Evolutionary conservation across 2,329 filamentous ascomycete species (phyloP).

Genomic region (Aspergillus hortae): DNA sequence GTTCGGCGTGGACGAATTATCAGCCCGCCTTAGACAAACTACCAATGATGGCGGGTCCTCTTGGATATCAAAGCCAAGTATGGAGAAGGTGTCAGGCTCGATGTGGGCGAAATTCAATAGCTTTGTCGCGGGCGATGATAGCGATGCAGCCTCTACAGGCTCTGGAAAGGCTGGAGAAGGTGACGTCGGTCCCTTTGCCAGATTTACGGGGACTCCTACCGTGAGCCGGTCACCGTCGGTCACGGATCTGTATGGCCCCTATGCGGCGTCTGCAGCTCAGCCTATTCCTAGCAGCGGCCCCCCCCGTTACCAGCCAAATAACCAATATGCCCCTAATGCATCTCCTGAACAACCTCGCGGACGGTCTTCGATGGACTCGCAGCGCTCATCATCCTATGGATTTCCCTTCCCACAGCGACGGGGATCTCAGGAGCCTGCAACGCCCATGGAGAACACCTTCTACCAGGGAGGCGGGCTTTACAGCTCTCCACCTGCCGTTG

Average conservation of each 20-base stretch:
- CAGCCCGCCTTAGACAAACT: conserved; percentile 76
- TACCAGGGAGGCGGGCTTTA: conserved; percentile 31
- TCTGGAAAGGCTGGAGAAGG: conserved; percentile 54
- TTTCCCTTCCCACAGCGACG: conserved; percentile 32
- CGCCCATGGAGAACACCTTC: conserved; percentile 29
- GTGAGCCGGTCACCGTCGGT: conserved; percentile 71
- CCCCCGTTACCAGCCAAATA: conserved; percentile 44
- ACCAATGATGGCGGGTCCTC: conserved; percentile 77
- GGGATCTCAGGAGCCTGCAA: conserved; percentile 35
- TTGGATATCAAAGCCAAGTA: conserved; percentile 92
- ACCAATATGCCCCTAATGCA: conserved; percentile 45
- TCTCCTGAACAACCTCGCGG: conserved; percentile 51
- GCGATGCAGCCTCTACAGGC: conserved; percentile 59
- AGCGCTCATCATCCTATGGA: conserved; percentile 39
- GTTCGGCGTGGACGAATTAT: conserved; percentile 75
- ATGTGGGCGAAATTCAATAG: conserved; percentile 94
- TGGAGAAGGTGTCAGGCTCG: conserved; percentile 90
- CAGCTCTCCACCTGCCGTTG: conserved; percentile 28
- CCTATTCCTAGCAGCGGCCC: conserved; percentile 29
- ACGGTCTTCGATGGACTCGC: conserved; percentile 48
- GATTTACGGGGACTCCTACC: conserved; percentile 70
- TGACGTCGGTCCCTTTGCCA: conserved; percentile 76
- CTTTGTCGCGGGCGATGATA: conserved; percentile 90
- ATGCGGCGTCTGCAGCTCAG: conserved; percentile 37
- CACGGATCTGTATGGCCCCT: conserved; percentile 70